Evolutionary conservation across 495 filamentous ascomycete genomes (phyloP), one percentile per base, ranked within the genome.

Genomic region (Oleoguttula mirabilis): DNA sequence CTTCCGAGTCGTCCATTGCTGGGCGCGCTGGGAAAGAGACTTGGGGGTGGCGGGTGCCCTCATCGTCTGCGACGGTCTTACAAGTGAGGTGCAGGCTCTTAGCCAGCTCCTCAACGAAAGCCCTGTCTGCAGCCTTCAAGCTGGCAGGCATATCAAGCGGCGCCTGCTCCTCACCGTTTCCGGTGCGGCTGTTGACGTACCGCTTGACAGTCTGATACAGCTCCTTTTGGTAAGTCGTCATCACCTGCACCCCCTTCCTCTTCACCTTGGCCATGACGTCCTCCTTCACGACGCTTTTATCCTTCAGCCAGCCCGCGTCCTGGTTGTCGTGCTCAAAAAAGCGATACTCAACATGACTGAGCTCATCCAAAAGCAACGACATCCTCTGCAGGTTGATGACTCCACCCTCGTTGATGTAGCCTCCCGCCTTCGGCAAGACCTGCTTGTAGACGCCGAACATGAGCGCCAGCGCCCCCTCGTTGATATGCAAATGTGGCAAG

Each of bases 361-460:
- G 68, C 44, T 87, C 84, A 17, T 92, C 76, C 36, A 99, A 62
- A 34, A 99, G 72, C 24, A 85, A 63, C 7, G 71, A 75, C 42
- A 99, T 62, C 31, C 90, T 75, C 38, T 80, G 62, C 51, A 95
- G 59, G 54, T 95, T 88, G 57, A 99, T 94, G 32, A 81, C 76
- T 41, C 92, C 92, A 25, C 79, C 72, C 56, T 96, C 86, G 59
- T 99, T 99, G 60, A 99, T 92, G 57, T 99, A 99, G 14, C 92
- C 92, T 38, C 83, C 80, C 58, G 82, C 82, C 58, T 79, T 82
- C 20, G 84, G 86, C 42, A 99, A 67, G 12, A 93, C 76, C 16
- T 80, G 68, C 56, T 95, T 95, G 70, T 99, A 99, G 45, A 92
- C 77, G 60, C 82, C 84, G 60, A 99, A 99, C 88, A 96, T 95